These are phyloP conservation scores for Tricholoma sp. DNA, from an alignment of 768 basidiomycete species.

Conservation along the genomic window DNA sequence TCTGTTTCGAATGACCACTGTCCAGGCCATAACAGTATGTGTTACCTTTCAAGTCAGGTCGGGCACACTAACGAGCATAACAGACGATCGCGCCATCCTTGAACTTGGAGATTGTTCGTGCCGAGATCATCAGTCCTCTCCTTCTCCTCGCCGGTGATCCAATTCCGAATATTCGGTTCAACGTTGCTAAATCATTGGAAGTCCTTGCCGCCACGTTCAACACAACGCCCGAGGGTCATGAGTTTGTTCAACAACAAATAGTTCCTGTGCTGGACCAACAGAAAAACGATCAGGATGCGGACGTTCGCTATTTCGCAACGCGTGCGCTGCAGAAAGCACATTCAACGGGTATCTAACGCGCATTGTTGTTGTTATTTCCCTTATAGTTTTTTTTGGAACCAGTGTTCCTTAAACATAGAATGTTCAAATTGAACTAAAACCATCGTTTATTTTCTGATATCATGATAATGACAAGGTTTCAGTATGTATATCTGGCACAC, in stretches of 20 bases:
- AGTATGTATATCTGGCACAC: too few relatives aligned
- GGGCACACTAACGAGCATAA: slow-evolving; percentile 4
- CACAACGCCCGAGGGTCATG: slow-evolving; percentile 58
- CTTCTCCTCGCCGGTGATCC: slow-evolving; percentile 80
- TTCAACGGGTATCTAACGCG: slow-evolving; percentile 3
- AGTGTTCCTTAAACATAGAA: slow-evolving; percentile 20
- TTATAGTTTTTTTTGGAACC: slow-evolving; percentile 6
- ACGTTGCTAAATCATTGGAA: slow-evolving; percentile 94
- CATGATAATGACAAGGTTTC: neutral
- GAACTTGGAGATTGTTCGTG: slow-evolving; percentile 74
- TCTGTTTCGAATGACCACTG: slow-evolving; percentile 96
- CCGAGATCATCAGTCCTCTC: slow-evolving; percentile 81
- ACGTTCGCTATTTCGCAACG: slow-evolving; percentile 91
- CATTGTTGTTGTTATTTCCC: neutral
- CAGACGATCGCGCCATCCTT: slow-evolving; percentile 95
- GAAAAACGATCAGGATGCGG: slow-evolving; percentile 87
- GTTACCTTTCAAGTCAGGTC: slow-evolving; percentile 10
- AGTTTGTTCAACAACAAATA: slow-evolving; percentile 69
- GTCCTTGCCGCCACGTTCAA: slow-evolving; percentile 74
- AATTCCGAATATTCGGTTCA: slow-evolving; percentile 99
- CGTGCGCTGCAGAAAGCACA: slow-evolving; percentile 65
- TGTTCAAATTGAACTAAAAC: neutral
- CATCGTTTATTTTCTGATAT: neutral
- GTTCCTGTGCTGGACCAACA: slow-evolving; percentile 82
- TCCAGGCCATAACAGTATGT: slow-evolving; percentile 93